phyloP scores from a whole-genome alignment of 805 yeast genomes.

The Naumovozyma castellii region DNA sequence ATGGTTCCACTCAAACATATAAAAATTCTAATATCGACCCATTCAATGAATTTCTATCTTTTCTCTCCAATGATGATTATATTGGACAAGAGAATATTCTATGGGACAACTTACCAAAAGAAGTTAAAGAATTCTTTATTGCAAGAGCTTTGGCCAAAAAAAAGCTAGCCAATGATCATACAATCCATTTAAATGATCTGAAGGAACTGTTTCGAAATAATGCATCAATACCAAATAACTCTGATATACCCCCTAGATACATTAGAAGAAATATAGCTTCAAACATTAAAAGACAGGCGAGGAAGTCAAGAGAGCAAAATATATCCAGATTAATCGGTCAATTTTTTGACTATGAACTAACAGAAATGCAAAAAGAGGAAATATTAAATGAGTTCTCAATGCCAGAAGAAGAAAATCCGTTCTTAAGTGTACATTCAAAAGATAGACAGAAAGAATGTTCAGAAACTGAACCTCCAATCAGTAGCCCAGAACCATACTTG shows the following conservation, averaged over 20 bases:
- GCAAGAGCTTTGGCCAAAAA: constrained; percentile 4
- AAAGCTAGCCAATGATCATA: no score
- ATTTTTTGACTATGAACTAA: neutral
- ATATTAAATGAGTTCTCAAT: neutral
- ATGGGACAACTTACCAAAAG: constrained; percentile 9
- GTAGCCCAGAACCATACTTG: neutral
- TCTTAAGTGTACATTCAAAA: neutral
- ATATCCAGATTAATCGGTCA: neutral
- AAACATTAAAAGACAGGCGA: no score
- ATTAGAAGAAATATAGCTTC: no score
- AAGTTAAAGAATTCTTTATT: constrained; percentile 7
- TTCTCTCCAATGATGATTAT: constrained; percentile 3
- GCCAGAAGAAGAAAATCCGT: neutral
- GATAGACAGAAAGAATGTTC: neutral
- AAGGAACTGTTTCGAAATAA: neutral
- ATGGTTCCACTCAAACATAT: constrained; percentile 3
- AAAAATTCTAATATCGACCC: constrained; percentile 3
- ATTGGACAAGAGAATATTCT: constrained; percentile 1
- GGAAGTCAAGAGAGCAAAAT: no score
- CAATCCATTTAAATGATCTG: neutral
- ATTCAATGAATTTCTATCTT: constrained; percentile 6
- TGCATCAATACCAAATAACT: no score
- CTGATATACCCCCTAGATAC: no score
- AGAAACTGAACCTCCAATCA: no score
- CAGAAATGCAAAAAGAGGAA: neutral